phyloP scores from a whole-genome alignment of 139 green algal genomes.

The Nannochloris sp. region DNA sequence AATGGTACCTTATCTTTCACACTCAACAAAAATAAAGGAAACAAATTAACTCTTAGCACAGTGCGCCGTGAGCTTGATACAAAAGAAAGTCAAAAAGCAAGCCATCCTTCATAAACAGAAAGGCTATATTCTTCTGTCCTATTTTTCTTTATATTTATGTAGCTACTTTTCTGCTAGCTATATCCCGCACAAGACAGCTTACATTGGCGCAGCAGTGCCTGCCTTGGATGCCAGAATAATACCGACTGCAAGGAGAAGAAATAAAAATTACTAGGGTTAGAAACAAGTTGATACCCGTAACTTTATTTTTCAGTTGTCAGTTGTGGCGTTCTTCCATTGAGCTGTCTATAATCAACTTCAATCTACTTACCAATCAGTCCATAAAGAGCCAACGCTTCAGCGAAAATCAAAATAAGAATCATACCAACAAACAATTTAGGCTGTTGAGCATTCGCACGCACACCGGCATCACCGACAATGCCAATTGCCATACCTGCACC shows the following conservation, averaged over 20 bases:
- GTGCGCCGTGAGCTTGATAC: too few relatives aligned
- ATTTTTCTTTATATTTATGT: too few relatives aligned
- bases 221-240: slow-evolving; percentile 94
- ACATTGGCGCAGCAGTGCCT: slow-evolving; percentile 43
- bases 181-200: too few relatives aligned
- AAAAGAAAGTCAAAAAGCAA: too few relatives aligned
- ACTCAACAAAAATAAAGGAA: too few relatives aligned
- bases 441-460: slow-evolving; percentile 98
- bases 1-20: too few relatives aligned
- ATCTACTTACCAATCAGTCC: slow-evolving; percentile 86
- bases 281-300: background rate
- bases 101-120: too few relatives aligned
- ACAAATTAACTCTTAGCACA: too few relatives aligned
- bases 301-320: background rate
- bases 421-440: slow-evolving; percentile 99
- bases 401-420: slow-evolving; percentile 99
- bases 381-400: slow-evolving; percentile 96
- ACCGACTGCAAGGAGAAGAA: slow-evolving; percentile 59
- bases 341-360: background rate
- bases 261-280: too few relatives aligned
- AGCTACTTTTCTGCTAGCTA: too few relatives aligned
- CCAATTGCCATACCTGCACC: slow-evolving; percentile 98
- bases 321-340: background rate
- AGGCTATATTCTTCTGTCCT: too few relatives aligned
- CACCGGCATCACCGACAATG: slow-evolving; percentile 97